Base-by-base conservation (phyloP, 1,284 basidiomycete species). In the Chalciporus piperatoides region DNA sequence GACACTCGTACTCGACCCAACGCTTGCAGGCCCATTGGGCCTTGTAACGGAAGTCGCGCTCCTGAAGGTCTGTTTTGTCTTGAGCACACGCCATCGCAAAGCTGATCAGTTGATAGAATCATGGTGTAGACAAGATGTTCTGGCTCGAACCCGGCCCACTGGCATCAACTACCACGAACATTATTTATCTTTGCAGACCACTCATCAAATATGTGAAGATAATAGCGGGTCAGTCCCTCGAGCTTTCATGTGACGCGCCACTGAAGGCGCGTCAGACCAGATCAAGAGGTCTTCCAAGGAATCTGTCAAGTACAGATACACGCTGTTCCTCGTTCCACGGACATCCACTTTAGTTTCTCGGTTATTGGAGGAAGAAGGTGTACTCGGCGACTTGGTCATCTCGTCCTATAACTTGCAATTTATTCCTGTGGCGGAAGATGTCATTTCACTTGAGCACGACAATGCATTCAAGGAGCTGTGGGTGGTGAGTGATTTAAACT, bases 111-210 rank as follows among this genome's bases (percentile, higher is more conserved):
- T 2, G 49, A 41, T 60, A 97, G 90, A 91, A 97, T 67, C 95
- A 98, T 80, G 95, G 93, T 4, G 94, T 99, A 4, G 96, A 98
- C 72, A 97, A 97, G 75, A 96, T 99, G 89, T 97, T 97, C 70
- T 99, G 97, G 97, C 82, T 99, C 23, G 97, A 99, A 69, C 66
- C 84, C 7, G 93, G 92, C 24, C 85, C 90, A 9, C 71, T 97
- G 47, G 82, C 84, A 37, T 89, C 91, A 1, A 80, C 81, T 3
- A 94, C 95, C 3, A 82, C 90, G 27, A 96, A 94, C 57, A 83
- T 99, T 53, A 82, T 99, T 17, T 99, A 97, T 72, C 80, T 99
- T 14, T 97, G 92, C 67, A 80, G 94, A 24, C 93, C 97, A 2
- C 80, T 82, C 59, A 88, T 95, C 53, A 86, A 81, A 56, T 85